Percentiles rank a stretch among this genome's conserved stretches.
Conservation (phyloP, 345 rosid genomes). For the Citrus sinensis region DNA sequence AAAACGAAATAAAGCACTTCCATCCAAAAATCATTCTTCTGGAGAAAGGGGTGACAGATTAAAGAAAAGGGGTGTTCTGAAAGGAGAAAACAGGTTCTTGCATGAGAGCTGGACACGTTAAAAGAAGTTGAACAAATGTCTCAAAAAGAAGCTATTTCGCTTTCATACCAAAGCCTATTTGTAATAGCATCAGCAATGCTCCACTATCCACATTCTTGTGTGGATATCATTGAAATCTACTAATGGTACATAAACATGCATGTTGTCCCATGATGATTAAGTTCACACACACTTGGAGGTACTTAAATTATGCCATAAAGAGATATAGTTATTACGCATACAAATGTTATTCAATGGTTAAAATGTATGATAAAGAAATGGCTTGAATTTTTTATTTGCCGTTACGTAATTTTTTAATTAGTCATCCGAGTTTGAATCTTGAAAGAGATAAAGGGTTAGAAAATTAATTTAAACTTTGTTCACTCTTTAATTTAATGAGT, state of each 20-base stretch:
- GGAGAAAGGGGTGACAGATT: conserved; percentile 1
- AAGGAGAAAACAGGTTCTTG: no score
- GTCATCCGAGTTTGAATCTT: no score
- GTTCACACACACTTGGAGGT: neutral
- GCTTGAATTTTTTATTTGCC: no score
- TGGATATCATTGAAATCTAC: neutral
- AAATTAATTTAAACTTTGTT: no score
- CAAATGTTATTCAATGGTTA: no score
- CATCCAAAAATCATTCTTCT: neutral
- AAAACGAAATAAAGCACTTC: neutral
- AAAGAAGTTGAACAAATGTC: conserved; percentile 9
- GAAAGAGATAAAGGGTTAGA: no score
- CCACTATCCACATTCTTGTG: neutral
- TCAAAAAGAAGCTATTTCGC: neutral
- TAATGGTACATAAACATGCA: neutral
- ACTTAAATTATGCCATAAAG: neutral
- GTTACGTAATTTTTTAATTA: rapidly evolving
- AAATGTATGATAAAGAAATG: neutral
- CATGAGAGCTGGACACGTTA: neutral
- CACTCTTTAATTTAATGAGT: no score
- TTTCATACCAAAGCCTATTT: no score
- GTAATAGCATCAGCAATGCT: neutral
- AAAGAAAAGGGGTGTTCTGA: neutral
- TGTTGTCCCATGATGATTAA: neutral
- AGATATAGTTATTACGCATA: neutral